A percentile compares a stretch with the other conserved stretches of the same genome.
phyloP scores from a whole-genome alignment of 176 grass and related monocot genomes.

The Coix lacrymajobi region DNA sequence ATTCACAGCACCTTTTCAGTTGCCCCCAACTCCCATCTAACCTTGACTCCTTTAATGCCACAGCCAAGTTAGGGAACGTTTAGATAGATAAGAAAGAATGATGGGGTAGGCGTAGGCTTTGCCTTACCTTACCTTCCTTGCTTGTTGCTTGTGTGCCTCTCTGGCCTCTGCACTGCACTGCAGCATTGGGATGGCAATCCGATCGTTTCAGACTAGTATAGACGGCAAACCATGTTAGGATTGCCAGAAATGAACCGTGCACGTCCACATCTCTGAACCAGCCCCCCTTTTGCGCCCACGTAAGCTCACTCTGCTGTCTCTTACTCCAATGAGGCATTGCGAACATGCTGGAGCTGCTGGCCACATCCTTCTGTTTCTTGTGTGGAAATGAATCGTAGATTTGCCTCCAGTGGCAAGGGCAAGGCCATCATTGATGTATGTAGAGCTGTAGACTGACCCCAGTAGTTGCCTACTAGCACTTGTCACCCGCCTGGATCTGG shows the following conservation, averaged over 20 bases:
- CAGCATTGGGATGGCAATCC: not conserved
- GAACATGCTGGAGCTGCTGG: no score
- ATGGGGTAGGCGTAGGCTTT: no score
- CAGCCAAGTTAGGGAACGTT: not conserved
- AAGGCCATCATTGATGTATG: not conserved
- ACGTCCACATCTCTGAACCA: not conserved
- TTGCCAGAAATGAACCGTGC: constrained; percentile 1
- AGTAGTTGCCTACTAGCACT: not conserved
- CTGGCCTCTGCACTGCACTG: no score
- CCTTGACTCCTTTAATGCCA: not conserved
- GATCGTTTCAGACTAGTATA: not conserved
- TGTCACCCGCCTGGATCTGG: no score
- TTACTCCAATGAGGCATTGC: not conserved
- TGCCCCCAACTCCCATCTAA: not conserved
- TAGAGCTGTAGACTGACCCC: not conserved
- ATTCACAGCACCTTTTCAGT: not conserved
- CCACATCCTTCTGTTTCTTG: not conserved
- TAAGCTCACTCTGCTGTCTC: not conserved
- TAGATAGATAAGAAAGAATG: not conserved
- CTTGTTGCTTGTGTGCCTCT: no score
- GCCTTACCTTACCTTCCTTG: no score
- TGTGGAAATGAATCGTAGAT: not conserved
- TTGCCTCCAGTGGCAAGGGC: not conserved
- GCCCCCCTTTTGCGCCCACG: not conserved
- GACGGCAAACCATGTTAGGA: not conserved